These are phyloP conservation scores for Aspergillus fructus DNA, from an alignment of 2,329 filamentous ascomycete genomes.

Conservation along the genomic window DNA sequence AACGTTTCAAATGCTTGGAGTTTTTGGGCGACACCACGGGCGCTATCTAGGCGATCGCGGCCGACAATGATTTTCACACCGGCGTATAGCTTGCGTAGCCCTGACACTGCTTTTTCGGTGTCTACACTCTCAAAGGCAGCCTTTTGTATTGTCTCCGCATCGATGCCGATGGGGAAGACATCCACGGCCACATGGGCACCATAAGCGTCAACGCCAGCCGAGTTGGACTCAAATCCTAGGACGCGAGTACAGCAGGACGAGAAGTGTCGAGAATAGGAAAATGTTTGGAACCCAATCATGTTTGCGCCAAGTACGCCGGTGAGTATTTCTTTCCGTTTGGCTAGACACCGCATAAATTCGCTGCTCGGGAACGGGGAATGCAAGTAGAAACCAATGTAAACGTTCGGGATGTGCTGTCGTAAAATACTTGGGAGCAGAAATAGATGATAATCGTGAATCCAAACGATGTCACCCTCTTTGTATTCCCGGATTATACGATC, in stretches of 20 bases:
- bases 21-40: conserved; percentile 92
- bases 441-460: conserved; percentile 93
- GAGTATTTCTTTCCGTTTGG: conserved; percentile 83
- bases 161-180: conserved; percentile 92
- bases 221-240: conserved; percentile 84
- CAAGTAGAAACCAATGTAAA: conserved; percentile 93
- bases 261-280: conserved; percentile 93
- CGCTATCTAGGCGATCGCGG: conserved; percentile 87
- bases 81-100: conserved; percentile 73
- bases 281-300: conserved; percentile 92
- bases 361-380: conserved; percentile 95
- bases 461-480: conserved; percentile 86
- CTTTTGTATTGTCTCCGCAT: conserved; percentile 74
- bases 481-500: conserved; percentile 85
- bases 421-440: conserved; percentile 86
- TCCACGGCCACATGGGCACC: conserved; percentile 86
- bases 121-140: conserved; percentile 70
- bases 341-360: conserved; percentile 88
- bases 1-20: conserved; percentile 92
- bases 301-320: conserved; percentile 89
- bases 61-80: conserved; percentile 95
- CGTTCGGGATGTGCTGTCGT: conserved; percentile 78
- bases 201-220: conserved; percentile 82
- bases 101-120: conserved; percentile 69
- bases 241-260: conserved; percentile 90